Evolutionary conservation across 2,329 filamentous ascomycete genomes (phyloP).

Genomic region (Alternaria viburni): DNA sequence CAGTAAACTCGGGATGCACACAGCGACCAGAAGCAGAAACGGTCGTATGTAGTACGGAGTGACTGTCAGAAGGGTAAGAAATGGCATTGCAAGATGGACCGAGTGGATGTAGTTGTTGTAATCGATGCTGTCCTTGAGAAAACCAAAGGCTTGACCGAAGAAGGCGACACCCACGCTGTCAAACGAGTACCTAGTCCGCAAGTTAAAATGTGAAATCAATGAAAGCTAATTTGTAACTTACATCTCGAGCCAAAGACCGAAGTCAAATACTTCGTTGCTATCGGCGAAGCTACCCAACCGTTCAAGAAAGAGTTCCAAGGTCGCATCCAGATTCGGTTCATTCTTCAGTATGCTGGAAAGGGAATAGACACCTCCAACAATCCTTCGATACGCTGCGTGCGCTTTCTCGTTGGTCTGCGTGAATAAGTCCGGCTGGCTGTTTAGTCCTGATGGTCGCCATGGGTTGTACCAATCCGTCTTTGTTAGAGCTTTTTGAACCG

Average conservation of each 20-base stretch:
- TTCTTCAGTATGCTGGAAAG: constrained; percentile 21
- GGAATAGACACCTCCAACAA: constrained; percentile 22
- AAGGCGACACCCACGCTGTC: constrained; percentile 20
- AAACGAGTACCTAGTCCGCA: constrained; percentile 26
- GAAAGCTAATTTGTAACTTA: not conserved
- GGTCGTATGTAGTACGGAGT: constrained; percentile 17
- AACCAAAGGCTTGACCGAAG: constrained; percentile 28
- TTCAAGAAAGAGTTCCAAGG: constrained; percentile 10
- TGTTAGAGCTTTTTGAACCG: constrained; percentile 19
- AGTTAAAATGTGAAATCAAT: not conserved
- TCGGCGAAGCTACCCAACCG: constrained; percentile 23
- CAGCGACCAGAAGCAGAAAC: constrained; percentile 9
- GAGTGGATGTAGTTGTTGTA: constrained; percentile 31
- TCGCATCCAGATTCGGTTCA: constrained; percentile 21
- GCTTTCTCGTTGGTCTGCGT: constrained; percentile 21
- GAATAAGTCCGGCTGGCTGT: constrained; percentile 20
- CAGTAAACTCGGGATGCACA: constrained; percentile 28
- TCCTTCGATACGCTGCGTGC: constrained; percentile 17
- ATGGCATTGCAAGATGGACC: constrained; percentile 44
- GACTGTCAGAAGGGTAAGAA: constrained; percentile 18
- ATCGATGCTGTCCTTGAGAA: constrained; percentile 27
- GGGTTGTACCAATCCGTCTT: constrained; percentile 33
- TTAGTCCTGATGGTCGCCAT: constrained; percentile 25
- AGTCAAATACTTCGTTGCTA: constrained; percentile 14
- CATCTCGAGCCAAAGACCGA: constrained; percentile 33